These are phyloP conservation scores for Obba rivulosa DNA, from an alignment of 768 basidiomycete species.

Conservation along the genomic window DNA sequence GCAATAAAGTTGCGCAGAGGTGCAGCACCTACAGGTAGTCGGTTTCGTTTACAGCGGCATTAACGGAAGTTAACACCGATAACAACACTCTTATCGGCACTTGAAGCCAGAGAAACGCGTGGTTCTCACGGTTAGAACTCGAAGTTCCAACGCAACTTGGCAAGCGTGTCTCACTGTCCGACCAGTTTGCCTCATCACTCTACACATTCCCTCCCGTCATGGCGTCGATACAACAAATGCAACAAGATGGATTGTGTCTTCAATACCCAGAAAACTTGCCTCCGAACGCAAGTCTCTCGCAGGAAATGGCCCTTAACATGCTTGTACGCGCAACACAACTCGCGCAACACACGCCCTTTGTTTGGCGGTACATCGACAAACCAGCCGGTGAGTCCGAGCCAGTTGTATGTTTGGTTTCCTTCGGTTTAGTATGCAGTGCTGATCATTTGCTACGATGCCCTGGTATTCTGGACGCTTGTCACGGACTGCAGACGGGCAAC, in stretches of 20 bases:
- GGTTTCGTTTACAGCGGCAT: too few species aligned
- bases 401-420: background rate
- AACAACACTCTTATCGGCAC: too few species aligned
- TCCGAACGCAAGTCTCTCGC: constrained; percentile 45
- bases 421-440: background rate
- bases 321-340: constrained; percentile 54
- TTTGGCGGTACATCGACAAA: constrained; percentile 75
- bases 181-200: background rate
- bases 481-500: constrained; percentile 49
- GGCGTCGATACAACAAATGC: constrained; percentile 34
- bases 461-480: background rate
- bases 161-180: background rate
- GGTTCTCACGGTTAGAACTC: too few species aligned
- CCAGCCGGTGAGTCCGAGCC: constrained; percentile 49
- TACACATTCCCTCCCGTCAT: background rate
- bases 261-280: constrained; percentile 66
- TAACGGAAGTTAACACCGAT: too few species aligned
- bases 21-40: too few species aligned
- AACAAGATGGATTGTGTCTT: constrained; percentile 60
- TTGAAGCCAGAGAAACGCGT: too few species aligned
- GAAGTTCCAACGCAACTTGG: too few species aligned
- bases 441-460: background rate
- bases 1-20: too few species aligned
- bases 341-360: constrained; percentile 56
- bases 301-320: constrained; percentile 56